Percentiles rank a stretch among this genome's conserved stretches.
Evolutionary conservation across 2,329 filamentous ascomycete species (phyloP).

Genomic region (Tolypocladium endophyticum): DNA sequence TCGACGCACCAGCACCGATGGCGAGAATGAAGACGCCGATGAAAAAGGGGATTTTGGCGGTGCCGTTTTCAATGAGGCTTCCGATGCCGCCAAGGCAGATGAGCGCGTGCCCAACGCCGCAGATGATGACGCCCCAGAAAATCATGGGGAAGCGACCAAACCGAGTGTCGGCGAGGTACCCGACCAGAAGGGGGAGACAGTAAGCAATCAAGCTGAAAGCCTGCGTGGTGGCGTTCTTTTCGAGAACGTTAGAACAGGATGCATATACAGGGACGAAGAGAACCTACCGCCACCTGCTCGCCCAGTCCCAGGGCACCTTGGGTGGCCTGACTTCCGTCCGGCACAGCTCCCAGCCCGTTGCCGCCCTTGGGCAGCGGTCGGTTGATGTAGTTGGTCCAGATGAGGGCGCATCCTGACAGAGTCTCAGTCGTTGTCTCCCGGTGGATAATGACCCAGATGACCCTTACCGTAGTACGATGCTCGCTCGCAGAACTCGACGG

Average conservation of each 20-base stretch:
- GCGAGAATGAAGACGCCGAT: constrained; percentile 45
- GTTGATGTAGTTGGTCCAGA: constrained; percentile 48
- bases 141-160: constrained; percentile 64
- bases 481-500: constrained; percentile 50
- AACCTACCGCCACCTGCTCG: constrained; percentile 9
- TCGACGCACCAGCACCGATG: constrained; percentile 45
- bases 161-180: constrained; percentile 54
- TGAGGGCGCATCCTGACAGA: constrained; percentile 8
- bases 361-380: constrained; percentile 42
- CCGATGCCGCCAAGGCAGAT: constrained; percentile 49
- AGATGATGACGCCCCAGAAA: constrained; percentile 55
- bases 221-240: constrained; percentile 20
- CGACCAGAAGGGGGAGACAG: constrained; percentile 42
- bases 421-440: background rate
- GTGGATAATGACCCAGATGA: background rate
- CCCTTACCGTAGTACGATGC: constrained; percentile 47
- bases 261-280: background rate
- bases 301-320: constrained; percentile 51
- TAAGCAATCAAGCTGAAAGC: constrained; percentile 49
- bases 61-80: constrained; percentile 30
- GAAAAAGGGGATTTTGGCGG: constrained; percentile 44
- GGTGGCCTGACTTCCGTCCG: constrained; percentile 29
- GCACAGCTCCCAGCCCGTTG: constrained; percentile 33
- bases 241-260: constrained; percentile 2
- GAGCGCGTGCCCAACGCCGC: constrained; percentile 58